Evolutionary conservation across 2,329 filamentous ascomycete genomes (phyloP).

Genomic region (Juglanconis oblonga): DNA sequence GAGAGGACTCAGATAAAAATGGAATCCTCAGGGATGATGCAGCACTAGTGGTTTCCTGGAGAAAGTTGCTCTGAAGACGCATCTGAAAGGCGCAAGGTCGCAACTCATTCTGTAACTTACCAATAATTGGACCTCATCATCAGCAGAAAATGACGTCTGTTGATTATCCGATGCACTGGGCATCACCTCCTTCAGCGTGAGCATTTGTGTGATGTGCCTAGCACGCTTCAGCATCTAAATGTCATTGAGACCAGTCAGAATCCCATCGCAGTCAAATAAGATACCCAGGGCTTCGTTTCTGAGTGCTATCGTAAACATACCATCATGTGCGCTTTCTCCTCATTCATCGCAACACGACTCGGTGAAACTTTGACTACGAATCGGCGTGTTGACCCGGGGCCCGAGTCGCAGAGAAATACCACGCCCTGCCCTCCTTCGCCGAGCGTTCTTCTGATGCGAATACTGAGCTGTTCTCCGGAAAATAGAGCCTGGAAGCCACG

Average conservation of each 20-base stretch:
- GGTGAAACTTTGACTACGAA: background rate
- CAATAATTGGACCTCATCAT: background rate
- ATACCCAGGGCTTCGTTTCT: background rate
- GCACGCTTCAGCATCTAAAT: background rate
- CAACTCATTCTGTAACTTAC: background rate
- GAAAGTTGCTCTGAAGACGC: too few relatives aligned
- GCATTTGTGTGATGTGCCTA: background rate
- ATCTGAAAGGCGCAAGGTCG: too few relatives aligned
- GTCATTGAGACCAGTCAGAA: background rate
- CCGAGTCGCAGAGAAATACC: background rate
- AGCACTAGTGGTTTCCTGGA: background rate
- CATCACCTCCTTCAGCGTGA: background rate
- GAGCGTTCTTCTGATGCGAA: background rate
- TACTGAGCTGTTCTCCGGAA: too few relatives aligned
- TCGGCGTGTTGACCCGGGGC: background rate
- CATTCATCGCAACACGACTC: background rate
- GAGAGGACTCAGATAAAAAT: too few relatives aligned
- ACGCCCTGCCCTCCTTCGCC: background rate
- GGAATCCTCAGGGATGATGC: background rate
- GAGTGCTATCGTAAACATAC: background rate
- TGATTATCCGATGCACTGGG: background rate
- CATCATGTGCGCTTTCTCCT: background rate
- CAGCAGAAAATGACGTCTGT: background rate
- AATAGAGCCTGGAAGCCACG: too few relatives aligned
- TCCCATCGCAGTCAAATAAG: background rate